These are phyloP conservation scores for Talaromyces sp. DNA, from an alignment of 2,329 filamentous ascomycete genomes.

Conservation along the genomic window DNA sequence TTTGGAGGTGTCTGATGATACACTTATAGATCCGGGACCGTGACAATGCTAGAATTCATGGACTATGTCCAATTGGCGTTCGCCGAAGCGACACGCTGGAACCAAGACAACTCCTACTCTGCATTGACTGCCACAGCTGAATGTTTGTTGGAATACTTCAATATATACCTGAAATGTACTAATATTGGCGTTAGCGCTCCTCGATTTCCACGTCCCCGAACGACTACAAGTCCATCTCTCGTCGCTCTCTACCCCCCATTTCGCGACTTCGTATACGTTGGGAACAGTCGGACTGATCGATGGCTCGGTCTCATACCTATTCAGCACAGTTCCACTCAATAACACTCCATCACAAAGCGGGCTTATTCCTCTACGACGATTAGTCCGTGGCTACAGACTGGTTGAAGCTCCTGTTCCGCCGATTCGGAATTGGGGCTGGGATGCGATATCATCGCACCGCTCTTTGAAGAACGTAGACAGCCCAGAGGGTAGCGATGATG, in stretches of 20 bases:
- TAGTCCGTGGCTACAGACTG: conserved; percentile 80
- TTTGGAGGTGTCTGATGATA: background rate
- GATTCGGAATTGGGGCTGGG: conserved; percentile 32
- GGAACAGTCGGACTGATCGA: conserved; percentile 88
- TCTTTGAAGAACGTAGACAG: conserved; percentile 61
- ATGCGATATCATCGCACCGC: conserved; percentile 27
- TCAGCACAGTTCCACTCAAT: conserved; percentile 76
- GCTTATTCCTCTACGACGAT: conserved; percentile 68
- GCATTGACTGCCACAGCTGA: conserved; percentile 78
- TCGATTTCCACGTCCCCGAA: conserved; percentile 82
- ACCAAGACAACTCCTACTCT: conserved; percentile 87
- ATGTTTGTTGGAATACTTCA: conserved; percentile 49
- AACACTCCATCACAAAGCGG: conserved; percentile 66
- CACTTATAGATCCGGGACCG: background rate
- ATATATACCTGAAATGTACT: background rate
- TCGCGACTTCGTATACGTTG: conserved; percentile 89
- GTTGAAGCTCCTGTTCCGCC: conserved; percentile 51
- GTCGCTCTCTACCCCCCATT: conserved; percentile 86
- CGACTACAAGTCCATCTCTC: conserved; percentile 84
- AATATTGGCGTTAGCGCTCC: conserved; percentile 57
- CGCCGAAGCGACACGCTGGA: conserved; percentile 81
- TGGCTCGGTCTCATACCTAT: conserved; percentile 95
- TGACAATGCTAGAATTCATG: conserved; percentile 89
- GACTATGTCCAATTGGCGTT: conserved; percentile 93
- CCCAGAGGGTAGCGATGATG: conserved; percentile 16